phyloP scores from a whole-genome alignment of 805 yeast genomes.

The Wickerhamomyces chambardii region DNA sequence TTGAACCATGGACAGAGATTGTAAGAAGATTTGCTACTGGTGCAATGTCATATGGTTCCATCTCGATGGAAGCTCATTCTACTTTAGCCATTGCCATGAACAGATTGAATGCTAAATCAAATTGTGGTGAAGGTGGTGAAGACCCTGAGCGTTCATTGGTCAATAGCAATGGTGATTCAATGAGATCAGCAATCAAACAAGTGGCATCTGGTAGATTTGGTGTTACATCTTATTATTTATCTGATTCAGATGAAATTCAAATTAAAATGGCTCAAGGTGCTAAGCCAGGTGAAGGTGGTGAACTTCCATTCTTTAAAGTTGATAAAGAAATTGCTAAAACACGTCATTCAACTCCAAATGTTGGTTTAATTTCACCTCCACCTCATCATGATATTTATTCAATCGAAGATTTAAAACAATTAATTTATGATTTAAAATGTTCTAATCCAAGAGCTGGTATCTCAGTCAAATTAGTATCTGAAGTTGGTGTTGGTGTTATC shows the following conservation, averaged over 20 bases:
- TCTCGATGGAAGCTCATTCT: slow-evolving; percentile 97
- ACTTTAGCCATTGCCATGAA: slow-evolving; percentile 98
- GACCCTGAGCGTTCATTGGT: slow-evolving; percentile 84
- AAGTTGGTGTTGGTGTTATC: slow-evolving; percentile 98
- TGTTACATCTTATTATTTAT: slow-evolving; percentile 87
- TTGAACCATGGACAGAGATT: slow-evolving; percentile 99
- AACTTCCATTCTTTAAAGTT: slow-evolving; percentile 91
- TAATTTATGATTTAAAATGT: slow-evolving; percentile 93
- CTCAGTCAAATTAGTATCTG: slow-evolving; percentile 93
- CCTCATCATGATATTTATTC: slow-evolving; percentile 99
- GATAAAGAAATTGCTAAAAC: slow-evolving; percentile 84
- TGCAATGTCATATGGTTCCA: slow-evolving; percentile 99
- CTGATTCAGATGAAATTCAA: slow-evolving; percentile 96
- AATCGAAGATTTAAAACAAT: slow-evolving; percentile 94
- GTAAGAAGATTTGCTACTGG: slow-evolving; percentile 98
- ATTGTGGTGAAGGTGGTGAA: slow-evolving; percentile 99
- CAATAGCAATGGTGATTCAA: slow-evolving; percentile 85
- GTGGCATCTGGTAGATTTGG: slow-evolving; percentile 98
- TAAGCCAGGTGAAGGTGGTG: slow-evolving; percentile 99
- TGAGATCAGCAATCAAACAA: slow-evolving; percentile 98
- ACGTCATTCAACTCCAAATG: slow-evolving; percentile 94
- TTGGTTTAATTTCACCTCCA: slow-evolving; percentile 95
- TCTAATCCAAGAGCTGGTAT: slow-evolving; percentile 96
- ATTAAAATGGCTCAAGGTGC: slow-evolving; percentile 99
- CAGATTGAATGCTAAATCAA: slow-evolving; percentile 93